Evolutionary conservation across 2,329 filamentous ascomycete genomes (phyloP).

Genomic region (Plectosphaerella sp.): DNA sequence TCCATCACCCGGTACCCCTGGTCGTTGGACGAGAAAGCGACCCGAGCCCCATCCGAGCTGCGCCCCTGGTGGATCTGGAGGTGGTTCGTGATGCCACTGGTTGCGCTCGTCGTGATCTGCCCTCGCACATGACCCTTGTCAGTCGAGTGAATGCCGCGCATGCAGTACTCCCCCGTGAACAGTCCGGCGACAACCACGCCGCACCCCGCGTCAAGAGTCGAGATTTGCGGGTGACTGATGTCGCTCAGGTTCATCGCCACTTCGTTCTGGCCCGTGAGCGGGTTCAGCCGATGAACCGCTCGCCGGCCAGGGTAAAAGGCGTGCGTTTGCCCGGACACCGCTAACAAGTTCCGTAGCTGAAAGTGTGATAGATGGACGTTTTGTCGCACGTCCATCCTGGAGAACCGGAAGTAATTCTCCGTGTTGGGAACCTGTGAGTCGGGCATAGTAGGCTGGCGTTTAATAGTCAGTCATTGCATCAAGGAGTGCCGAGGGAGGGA

Average conservation of each 20-base stretch:
- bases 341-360: conserved; percentile 60
- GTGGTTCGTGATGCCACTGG: conserved; percentile 61
- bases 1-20: conserved; percentile 54
- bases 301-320: conserved; percentile 51
- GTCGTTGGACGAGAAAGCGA: conserved; percentile 62
- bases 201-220: conserved; percentile 46
- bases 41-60: conserved; percentile 45
- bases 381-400: conserved; percentile 48
- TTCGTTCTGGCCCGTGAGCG: conserved; percentile 39
- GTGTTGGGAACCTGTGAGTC: conserved; percentile 24
- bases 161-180: conserved; percentile 51
- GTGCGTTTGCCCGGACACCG: conserved; percentile 49
- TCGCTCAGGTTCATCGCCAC: conserved; percentile 38
- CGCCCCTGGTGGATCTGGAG: conserved; percentile 53
- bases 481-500: neutral
- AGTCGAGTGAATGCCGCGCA: conserved; percentile 39
- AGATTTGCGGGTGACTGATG: conserved; percentile 35
- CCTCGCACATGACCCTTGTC: conserved; percentile 35
- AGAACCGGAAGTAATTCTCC: conserved; percentile 55
- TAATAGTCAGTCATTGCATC: neutral
- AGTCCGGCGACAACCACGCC: conserved; percentile 56
- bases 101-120: conserved; percentile 36
- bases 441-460: neutral
- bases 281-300: conserved; percentile 49
- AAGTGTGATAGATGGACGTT: conserved; percentile 59